A percentile compares a stretch with the other conserved stretches of the same genome.
Conservation (phyloP, 2,329 filamentous ascomycete species). For the Trichoderma atroviride region DNA sequence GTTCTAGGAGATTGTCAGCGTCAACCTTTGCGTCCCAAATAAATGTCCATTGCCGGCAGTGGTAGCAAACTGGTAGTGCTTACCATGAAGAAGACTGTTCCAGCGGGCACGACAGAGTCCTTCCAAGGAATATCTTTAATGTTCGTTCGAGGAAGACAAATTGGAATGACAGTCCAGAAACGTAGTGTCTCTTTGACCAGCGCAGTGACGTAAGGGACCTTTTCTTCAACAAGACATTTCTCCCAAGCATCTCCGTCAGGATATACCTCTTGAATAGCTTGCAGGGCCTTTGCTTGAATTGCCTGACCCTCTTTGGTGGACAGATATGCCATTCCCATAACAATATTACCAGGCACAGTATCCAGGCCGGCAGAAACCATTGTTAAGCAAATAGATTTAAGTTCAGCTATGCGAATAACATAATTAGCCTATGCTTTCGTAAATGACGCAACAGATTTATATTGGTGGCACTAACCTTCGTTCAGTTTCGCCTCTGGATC, state of each 20-base stretch:
- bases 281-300: conserved; percentile 70
- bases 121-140: conserved; percentile 74
- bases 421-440: background rate
- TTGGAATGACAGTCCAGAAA: conserved; percentile 78
- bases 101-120: conserved; percentile 67
- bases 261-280: conserved; percentile 71
- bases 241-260: conserved; percentile 77
- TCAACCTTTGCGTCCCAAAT: background rate
- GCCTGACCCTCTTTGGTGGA: conserved; percentile 67
- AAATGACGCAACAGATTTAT: background rate
- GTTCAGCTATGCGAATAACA: conserved; percentile 57
- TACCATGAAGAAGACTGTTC: conserved; percentile 79
- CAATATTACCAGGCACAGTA: conserved; percentile 77
- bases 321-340: conserved; percentile 78
- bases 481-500: conserved; percentile 48
- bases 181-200: conserved; percentile 77
- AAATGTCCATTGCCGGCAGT: no score
- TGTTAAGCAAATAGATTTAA: conserved; percentile 79
- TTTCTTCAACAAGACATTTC: conserved; percentile 71
- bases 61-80: conserved; percentile 1
- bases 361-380: conserved; percentile 83
- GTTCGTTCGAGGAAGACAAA: conserved; percentile 72
- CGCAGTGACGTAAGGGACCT: conserved; percentile 75
- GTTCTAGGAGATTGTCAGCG: conserved; percentile 49
- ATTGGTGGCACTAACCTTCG: conserved; percentile 33